A percentile compares a stretch with the other conserved stretches of the same genome.
Evolutionary conservation across 768 basidiomycete species (phyloP).

Genomic region (Collybia sp.): DNA sequence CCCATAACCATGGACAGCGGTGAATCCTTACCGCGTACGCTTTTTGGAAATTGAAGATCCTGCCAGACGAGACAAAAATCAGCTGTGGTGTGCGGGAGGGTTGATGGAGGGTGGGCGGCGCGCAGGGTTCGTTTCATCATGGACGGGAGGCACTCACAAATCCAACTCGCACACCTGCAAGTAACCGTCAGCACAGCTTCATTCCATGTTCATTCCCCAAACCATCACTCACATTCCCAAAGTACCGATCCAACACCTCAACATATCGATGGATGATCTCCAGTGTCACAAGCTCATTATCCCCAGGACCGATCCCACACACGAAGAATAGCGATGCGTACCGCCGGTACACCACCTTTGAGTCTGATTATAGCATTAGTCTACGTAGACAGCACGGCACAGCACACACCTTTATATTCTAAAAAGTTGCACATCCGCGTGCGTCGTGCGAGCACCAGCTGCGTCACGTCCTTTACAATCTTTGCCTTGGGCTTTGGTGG

Average conservation of each 20-base stretch:
- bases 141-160: slow-evolving; percentile 51
- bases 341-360: slow-evolving; percentile 89
- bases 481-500: slow-evolving; percentile 87
- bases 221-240: slow-evolving; percentile 73
- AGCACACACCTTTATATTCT: slow-evolving; percentile 88
- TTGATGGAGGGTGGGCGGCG: background rate
- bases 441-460: slow-evolving; percentile 90
- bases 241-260: slow-evolving; percentile 86
- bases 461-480: slow-evolving; percentile 99
- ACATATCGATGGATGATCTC: slow-evolving; percentile 95
- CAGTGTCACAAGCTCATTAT: slow-evolving; percentile 90
- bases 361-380: slow-evolving; percentile 44
- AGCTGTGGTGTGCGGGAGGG: background rate
- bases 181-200: slow-evolving; percentile 6
- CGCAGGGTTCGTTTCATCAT: background rate
- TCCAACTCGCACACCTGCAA: slow-evolving; percentile 90
- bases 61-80: slow-evolving; percentile 25
- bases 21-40: slow-evolving; percentile 74
- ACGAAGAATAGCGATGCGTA: slow-evolving; percentile 97
- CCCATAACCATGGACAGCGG: slow-evolving; percentile 1
- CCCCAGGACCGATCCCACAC: slow-evolving; percentile 72
- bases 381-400: background rate
- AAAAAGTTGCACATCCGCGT: slow-evolving; percentile 99
- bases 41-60: slow-evolving; percentile 99
- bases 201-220: background rate